Conservation (phyloP, 306 rosid genomes). For the Adenanthera pavonina region DNA sequence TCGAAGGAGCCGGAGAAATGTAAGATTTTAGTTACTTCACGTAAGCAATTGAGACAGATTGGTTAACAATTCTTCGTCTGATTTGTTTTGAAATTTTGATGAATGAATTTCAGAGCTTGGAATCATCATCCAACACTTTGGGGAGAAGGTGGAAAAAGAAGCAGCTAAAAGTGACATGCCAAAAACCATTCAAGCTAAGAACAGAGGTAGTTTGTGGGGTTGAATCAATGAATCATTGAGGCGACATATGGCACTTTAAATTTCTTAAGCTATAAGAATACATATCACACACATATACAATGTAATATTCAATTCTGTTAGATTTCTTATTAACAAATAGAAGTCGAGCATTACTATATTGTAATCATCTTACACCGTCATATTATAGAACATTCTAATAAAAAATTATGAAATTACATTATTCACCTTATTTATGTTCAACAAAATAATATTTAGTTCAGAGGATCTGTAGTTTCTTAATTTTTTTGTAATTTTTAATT, state of each 20-base stretch:
- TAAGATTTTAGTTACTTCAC: slow-evolving; percentile 48
- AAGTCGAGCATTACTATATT: background rate
- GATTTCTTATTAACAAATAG: background rate
- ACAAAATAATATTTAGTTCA: background rate
- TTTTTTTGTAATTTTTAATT: background rate
- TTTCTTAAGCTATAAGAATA: background rate
- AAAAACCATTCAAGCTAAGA: slow-evolving; percentile 87
- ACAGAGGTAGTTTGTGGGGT: slow-evolving; percentile 67
- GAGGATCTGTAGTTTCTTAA: background rate
- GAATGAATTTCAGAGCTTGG: slow-evolving; percentile 66
- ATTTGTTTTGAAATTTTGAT: slow-evolving; percentile 9
- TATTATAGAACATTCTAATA: background rate
- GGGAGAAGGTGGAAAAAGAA: slow-evolving; percentile 85
- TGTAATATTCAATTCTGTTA: background rate
- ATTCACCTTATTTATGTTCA: background rate
- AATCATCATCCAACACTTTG: slow-evolving; percentile 53
- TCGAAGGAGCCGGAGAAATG: slow-evolving; percentile 83
- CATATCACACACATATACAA: background rate
- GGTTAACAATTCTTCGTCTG: slow-evolving; percentile 21
- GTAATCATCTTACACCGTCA: background rate
- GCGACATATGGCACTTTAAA: background rate
- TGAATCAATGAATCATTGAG: background rate
- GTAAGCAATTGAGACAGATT: slow-evolving; percentile 1
- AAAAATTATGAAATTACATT: background rate
- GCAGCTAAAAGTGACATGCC: slow-evolving; percentile 70